phyloP scores from a whole-genome alignment of 129 eudicot genomes.

The Lactuca sativa region DNA sequence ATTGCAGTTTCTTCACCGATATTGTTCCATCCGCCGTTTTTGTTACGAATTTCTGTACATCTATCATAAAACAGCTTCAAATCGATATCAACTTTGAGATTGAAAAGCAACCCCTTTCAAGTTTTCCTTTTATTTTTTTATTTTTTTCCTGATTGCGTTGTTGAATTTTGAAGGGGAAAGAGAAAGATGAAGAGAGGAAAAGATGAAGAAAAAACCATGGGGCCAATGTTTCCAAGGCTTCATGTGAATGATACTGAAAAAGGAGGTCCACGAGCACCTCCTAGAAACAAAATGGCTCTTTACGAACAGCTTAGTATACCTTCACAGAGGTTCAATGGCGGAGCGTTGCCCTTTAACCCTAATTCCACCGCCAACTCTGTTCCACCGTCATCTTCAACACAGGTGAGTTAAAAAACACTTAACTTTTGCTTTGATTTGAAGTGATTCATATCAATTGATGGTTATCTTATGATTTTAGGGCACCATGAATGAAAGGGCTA shows the following conservation, averaged over 20 bases:
- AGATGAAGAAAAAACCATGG: constrained; percentile 80
- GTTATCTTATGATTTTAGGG: constrained; percentile 49
- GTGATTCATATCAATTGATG: background rate
- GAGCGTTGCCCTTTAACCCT: constrained; percentile 24
- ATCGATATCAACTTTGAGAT: constrained; percentile 7
- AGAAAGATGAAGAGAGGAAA: constrained; percentile 82
- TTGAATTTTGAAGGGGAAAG: constrained; percentile 19
- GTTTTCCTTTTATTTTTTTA: background rate
- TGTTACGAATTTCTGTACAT: background rate
- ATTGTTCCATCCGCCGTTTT: background rate
- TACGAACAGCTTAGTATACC: constrained; percentile 97
- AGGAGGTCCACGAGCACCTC: constrained; percentile 99
- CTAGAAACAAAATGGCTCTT: constrained; percentile 98
- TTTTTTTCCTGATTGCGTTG: constrained; percentile 20
- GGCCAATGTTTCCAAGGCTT: constrained; percentile 98
- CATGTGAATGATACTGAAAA: constrained; percentile 95
- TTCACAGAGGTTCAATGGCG: constrained; percentile 69
- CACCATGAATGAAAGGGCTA: constrained; percentile 45
- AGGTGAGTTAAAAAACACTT: constrained; percentile 38
- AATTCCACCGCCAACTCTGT: constrained; percentile 18
- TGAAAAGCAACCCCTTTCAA: constrained; percentile 3
- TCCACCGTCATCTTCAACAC: constrained; percentile 40
- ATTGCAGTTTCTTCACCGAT: background rate
- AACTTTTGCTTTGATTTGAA: background rate
- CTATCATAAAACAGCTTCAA: background rate